Evolutionary conservation across 331 rosid species (phyloP).

Genomic region (Quercus tomentella): DNA sequence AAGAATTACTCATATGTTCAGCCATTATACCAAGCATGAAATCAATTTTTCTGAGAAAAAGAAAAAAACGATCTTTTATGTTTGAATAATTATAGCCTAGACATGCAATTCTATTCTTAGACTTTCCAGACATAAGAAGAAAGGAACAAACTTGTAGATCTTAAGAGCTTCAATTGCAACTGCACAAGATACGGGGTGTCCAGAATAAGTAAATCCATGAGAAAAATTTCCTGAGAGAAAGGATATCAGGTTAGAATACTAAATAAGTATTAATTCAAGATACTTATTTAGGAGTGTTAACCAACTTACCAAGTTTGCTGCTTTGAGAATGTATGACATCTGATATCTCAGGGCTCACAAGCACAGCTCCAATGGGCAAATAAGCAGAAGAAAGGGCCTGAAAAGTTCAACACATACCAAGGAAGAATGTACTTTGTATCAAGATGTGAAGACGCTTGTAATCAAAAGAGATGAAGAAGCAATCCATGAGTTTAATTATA

Average conservation of each 20-base stretch:
- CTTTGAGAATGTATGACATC: conserved; percentile 85
- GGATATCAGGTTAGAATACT: conserved; percentile 13
- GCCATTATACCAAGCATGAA: not conserved
- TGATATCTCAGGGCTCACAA: conserved; percentile 79
- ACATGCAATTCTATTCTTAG: not conserved
- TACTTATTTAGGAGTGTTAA: not conserved
- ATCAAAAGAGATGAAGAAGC: not conserved
- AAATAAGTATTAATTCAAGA: conserved; percentile 2
- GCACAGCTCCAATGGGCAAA: conserved; percentile 89
- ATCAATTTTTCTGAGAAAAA: not conserved
- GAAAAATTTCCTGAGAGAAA: conserved; percentile 51
- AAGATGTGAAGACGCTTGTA: not conserved
- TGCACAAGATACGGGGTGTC: conserved; percentile 86
- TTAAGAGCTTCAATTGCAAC: conserved; percentile 91
- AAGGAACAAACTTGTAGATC: conserved; percentile 73
- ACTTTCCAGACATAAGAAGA: not conserved
- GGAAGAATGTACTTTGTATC: not conserved
- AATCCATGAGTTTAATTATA: not conserved
- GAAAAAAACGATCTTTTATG: not conserved
- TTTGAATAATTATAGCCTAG: not conserved
- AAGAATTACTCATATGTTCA: not conserved
- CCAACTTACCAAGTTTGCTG: conserved; percentile 71
- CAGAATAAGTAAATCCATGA: conserved; percentile 95
- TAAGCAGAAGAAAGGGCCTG: conserved; percentile 96
- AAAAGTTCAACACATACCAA: conserved; percentile 4